These are phyloP conservation scores for Naegleria gruberi DNA, from an alignment of 208 protist genomes.

Conservation along the genomic window DNA sequence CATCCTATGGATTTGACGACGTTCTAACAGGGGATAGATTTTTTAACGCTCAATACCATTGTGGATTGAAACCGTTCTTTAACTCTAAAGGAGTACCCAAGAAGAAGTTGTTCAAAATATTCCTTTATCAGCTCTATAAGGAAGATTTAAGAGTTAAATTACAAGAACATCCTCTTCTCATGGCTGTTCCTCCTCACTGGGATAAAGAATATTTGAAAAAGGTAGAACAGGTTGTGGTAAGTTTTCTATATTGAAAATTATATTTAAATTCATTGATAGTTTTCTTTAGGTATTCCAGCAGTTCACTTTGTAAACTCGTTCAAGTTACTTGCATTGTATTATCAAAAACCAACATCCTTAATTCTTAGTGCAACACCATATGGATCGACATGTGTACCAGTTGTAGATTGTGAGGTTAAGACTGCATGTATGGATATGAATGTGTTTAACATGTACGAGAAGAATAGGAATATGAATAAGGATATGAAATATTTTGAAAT, in stretches of 20 bases:
- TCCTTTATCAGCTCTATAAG: not conserved
- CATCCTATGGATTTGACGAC: not conserved
- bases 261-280: not conserved
- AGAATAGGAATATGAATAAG: not conserved
- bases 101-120: not conserved
- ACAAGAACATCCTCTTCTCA: not conserved
- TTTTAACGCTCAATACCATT: too few relatives aligned
- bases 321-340: not conserved
- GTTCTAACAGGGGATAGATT: not conserved
- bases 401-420: not conserved
- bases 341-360: not conserved
- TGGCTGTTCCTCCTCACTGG: not conserved
- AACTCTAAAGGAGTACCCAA: too few relatives aligned
- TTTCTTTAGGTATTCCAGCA: not conserved
- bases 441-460: not conserved
- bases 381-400: not conserved
- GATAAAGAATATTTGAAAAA: not conserved
- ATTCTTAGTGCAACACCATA: not conserved
- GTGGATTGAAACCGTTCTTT: too few relatives aligned
- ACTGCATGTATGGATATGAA: not conserved
- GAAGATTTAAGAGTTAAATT: not conserved
- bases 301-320: not conserved
- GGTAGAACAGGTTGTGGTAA: not conserved
- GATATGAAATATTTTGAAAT: not conserved
- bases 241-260: too few relatives aligned